Conservation (phyloP, 2,329 filamentous ascomycete genomes). For the Diaporthe ilicicola region DNA sequence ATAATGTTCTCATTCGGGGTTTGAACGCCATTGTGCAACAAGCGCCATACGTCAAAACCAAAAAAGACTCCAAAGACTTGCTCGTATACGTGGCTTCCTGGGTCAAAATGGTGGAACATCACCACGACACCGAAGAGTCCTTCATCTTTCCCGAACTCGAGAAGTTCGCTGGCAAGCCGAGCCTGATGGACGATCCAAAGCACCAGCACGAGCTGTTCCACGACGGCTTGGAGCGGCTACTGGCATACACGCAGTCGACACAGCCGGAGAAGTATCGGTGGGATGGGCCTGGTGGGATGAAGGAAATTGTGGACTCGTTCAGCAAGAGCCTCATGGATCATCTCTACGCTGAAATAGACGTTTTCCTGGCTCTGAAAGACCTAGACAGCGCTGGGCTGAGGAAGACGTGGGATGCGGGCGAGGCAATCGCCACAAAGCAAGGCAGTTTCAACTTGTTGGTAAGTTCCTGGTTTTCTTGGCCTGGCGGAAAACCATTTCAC, state of each 20-base stretch:
- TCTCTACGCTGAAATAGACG: slow-evolving; percentile 41
- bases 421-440: slow-evolving; percentile 32
- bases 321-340: slow-evolving; percentile 38
- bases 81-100: slow-evolving; percentile 43
- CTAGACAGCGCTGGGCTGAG: slow-evolving; percentile 35
- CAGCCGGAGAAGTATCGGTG: slow-evolving; percentile 38
- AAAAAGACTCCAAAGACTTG: slow-evolving; percentile 34
- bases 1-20: slow-evolving; percentile 44
- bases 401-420: slow-evolving; percentile 34
- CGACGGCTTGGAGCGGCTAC: slow-evolving; percentile 38
- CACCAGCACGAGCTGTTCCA: slow-evolving; percentile 46
- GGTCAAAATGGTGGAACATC: slow-evolving; percentile 46
- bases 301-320: slow-evolving; percentile 39
- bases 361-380: slow-evolving; percentile 37
- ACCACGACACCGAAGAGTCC: slow-evolving; percentile 45
- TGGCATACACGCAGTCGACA: slow-evolving; percentile 39
- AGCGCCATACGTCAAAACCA: slow-evolving; percentile 36
- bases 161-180: slow-evolving; percentile 40
- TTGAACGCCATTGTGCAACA: slow-evolving; percentile 46
- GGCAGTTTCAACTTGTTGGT: slow-evolving; percentile 32
- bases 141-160: slow-evolving; percentile 47
- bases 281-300: slow-evolving; percentile 36
- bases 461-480: neutral
- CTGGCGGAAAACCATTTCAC: neutral
- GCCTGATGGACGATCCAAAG: slow-evolving; percentile 44